Percentiles rank a stretch among this genome's conserved stretches.
Evolutionary conservation across 345 rosid species (phyloP).

Genomic region (Tarenaya hassleriana): DNA sequence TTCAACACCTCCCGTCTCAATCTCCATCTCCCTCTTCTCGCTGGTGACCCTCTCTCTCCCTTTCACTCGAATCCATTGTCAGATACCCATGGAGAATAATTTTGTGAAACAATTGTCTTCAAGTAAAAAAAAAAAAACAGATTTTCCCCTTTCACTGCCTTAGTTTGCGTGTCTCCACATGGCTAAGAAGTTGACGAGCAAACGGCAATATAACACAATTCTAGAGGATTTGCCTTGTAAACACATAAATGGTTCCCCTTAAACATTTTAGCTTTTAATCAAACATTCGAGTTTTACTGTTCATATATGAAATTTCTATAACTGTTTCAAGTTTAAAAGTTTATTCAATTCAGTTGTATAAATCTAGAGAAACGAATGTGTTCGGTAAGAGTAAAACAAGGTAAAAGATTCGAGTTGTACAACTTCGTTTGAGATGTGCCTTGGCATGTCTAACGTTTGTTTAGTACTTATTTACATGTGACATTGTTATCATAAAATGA

Average conservation of each 20-base stretch:
- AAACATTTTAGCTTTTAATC: too few species aligned
- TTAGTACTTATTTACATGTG: neutral
- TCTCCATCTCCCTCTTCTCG: conserved; percentile 69
- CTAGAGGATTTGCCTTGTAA: too few species aligned
- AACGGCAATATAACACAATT: too few species aligned
- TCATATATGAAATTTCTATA: neutral
- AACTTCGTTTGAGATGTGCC: neutral
- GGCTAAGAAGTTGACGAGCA: too few species aligned
- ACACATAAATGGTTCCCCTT: too few species aligned
- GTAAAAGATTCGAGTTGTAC: neutral
- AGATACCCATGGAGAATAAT: too few species aligned
- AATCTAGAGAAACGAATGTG: neutral
- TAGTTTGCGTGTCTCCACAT: too few species aligned
- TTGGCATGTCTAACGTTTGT: neutral
- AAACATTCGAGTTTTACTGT: neutral
- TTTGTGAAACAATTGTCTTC: too few species aligned
- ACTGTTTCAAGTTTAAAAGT: neutral
- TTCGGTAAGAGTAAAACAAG: neutral
- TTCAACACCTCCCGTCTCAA: conserved; percentile 84
- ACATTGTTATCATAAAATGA: too few species aligned
- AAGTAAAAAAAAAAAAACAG: too few species aligned
- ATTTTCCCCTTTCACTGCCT: too few species aligned
- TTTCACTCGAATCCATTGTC: too few species aligned
- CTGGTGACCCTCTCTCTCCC: conserved; percentile 35
- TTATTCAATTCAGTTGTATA: neutral